Evolutionary conservation across 441 rosid species (phyloP), one percentile per base, ranked within the genome.

Genomic region (Aleurites moluccanus): DNA sequence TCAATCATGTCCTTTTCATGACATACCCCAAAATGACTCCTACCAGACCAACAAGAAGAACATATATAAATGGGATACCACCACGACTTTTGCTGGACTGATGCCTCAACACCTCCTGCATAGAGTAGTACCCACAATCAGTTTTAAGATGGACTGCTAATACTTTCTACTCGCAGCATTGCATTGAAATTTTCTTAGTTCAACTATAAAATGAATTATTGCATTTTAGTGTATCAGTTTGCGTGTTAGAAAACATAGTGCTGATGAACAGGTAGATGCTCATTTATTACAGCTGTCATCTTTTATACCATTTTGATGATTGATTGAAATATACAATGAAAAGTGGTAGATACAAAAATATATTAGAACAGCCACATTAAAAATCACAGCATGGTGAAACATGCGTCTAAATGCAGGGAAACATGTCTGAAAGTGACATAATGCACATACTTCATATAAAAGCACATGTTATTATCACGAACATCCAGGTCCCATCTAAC

Each of bases 61-160:
- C 79, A 38, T 79, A 88, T 27, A 83, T 42, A 45, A 85, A 70
- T 1, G 87, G 68, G 40, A 88, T 74, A 64, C 90, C 85, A 25
- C 82, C 64, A 10, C 77, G 75, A 59, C 81, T 80, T 80, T 64
- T 84, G 75, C 77, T 84, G 71, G 84, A 70, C 77, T 84, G 84
- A 21, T 67, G 87, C 88, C 80, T 86, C 78, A 90, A 73, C 66
- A 77, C 66, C 74, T 94, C 97, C 98, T 92, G 92, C 86, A 81
- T 40, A 74, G 66, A 62, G 35, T 55, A 44, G 15, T 16, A 10
- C 72, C 30, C 68, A 55, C 16, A 68, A 21, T 42, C 72, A 57
- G 64, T 49, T 47, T 45, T 33, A 56, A 27, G 47, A 64, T 18
- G 8, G 35, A 50, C 11, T 5, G 20, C 62, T 60, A 30, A 63